A percentile compares a stretch with the other conserved stretches of the same genome.
These are phyloP conservation scores for Colletotrichum shisoi DNA, from an alignment of 2,329 filamentous ascomycete genomes.

Conservation along the genomic window DNA sequence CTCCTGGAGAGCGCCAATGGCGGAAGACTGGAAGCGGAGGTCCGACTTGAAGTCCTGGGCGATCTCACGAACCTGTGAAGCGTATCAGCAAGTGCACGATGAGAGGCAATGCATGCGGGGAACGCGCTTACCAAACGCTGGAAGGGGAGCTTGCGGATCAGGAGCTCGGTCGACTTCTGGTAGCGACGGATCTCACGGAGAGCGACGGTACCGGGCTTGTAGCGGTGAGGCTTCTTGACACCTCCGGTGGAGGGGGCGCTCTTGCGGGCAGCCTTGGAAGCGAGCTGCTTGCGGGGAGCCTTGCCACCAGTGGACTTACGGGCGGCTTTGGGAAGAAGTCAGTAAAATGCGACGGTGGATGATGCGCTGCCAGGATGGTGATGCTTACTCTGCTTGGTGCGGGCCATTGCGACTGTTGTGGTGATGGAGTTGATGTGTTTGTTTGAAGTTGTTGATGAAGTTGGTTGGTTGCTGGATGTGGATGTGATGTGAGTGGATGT, in stretches of 20 bases:
- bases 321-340: slow-evolving; percentile 48
- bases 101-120: slow-evolving; percentile 1
- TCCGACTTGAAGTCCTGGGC: slow-evolving; percentile 95
- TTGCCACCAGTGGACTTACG: slow-evolving; percentile 83
- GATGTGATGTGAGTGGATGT: slow-evolving; percentile 53
- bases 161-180: slow-evolving; percentile 87
- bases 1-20: slow-evolving; percentile 97
- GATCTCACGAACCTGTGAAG: slow-evolving; percentile 82
- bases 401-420: slow-evolving; percentile 61
- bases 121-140: slow-evolving; percentile 76
- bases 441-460: slow-evolving; percentile 44
- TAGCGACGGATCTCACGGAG: slow-evolving; percentile 92
- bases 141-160: slow-evolving; percentile 97
- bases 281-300: slow-evolving; percentile 92
- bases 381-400: slow-evolving; percentile 65
- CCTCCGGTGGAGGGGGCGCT: slow-evolving; percentile 94
- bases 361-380: too few species aligned
- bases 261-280: slow-evolving; percentile 99
- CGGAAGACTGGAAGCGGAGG: slow-evolving; percentile 96
- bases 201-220: slow-evolving; percentile 86
- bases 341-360: background rate
- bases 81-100: slow-evolving; percentile 29
- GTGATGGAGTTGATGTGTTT: slow-evolving; percentile 47
- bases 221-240: slow-evolving; percentile 93
- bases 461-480: slow-evolving; percentile 45